Conservation (phyloP, 2,329 filamentous ascomycete species). For the Pseudopithomyces maydicus region DNA sequence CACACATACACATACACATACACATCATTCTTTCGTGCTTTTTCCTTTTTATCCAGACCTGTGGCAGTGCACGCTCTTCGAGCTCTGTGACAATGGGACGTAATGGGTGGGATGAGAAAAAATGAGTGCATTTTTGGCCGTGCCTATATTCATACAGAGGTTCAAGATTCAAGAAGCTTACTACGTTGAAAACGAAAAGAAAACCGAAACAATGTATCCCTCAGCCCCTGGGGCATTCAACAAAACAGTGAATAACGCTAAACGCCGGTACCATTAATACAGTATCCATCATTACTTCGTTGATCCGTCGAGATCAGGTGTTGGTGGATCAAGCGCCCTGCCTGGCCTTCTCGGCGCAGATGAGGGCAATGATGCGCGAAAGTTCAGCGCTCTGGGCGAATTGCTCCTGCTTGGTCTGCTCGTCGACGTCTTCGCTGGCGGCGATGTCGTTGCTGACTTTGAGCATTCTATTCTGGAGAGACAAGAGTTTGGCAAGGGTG, state of each 20-base stretch:
- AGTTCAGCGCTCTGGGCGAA: slow-evolving; percentile 56
- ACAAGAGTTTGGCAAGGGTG: slow-evolving; percentile 56
- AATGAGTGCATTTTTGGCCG: not conserved
- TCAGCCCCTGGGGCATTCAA: not conserved
- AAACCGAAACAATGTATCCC: too few species aligned
- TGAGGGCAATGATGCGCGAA: slow-evolving; percentile 56
- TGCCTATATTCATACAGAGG: not conserved
- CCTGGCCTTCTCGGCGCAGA: slow-evolving; percentile 58
- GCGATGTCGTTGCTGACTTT: slow-evolving; percentile 54
- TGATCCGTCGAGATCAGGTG: not conserved
- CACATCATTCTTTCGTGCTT: too few species aligned
- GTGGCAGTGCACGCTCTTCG: too few species aligned
- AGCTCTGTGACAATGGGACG: too few species aligned
- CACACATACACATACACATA: too few species aligned
- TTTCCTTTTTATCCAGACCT: too few species aligned
- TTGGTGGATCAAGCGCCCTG: slow-evolving; percentile 42
- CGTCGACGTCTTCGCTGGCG: slow-evolving; percentile 51
- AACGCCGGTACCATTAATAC: not conserved
- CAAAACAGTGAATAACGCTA: not conserved
- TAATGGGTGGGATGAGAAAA: too few species aligned
- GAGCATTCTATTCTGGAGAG: slow-evolving; percentile 57
- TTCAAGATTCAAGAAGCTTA: too few species aligned
- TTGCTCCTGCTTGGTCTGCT: slow-evolving; percentile 55
- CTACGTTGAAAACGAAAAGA: too few species aligned
- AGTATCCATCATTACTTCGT: not conserved